phyloP scores from a whole-genome alignment of 1,139 yeast genomes.

The Ogataea hybrid region DNA sequence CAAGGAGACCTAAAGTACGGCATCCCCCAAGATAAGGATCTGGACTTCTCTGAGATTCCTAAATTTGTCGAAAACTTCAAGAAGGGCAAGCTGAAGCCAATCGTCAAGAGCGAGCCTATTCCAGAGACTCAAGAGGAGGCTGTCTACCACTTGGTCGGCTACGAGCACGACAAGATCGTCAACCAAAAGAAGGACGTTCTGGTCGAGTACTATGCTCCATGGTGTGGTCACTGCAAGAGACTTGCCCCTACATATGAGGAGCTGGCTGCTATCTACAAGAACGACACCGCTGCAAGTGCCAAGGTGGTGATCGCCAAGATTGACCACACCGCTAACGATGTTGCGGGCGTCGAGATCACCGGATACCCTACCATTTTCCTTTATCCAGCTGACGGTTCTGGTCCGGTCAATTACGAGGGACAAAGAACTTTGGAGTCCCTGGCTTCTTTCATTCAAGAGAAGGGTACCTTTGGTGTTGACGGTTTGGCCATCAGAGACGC shows the following conservation, averaged over 20 bases:
- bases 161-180: constrained; percentile 72
- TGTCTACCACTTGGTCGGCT: constrained; percentile 80
- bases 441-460: constrained; percentile 59
- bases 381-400: constrained; percentile 86
- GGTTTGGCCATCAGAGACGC: constrained; percentile 30
- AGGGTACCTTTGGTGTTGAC: constrained; percentile 45
- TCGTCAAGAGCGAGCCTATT: constrained; percentile 80
- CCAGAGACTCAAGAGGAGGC: constrained; percentile 78
- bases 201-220: constrained; percentile 95
- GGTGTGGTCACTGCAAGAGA: constrained; percentile 99
- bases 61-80: constrained; percentile 63
- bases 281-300: constrained; percentile 41
- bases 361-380: constrained; percentile 95
- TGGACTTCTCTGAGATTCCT: constrained; percentile 42
- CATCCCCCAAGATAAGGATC: constrained; percentile 40
- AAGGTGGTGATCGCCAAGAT: constrained; percentile 78
- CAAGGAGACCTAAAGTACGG: constrained; percentile 73
- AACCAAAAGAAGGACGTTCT: constrained; percentile 80
- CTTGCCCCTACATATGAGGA: constrained; percentile 92
- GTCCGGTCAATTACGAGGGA: constrained; percentile 69
- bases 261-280: constrained; percentile 65
- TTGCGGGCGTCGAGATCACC: constrained; percentile 64
- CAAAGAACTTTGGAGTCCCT: constrained; percentile 75
- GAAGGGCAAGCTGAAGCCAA: constrained; percentile 66
- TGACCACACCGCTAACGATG: constrained; percentile 89